phyloP scores from a whole-genome alignment of 345 rosid species.

The Psidium guajava region DNA sequence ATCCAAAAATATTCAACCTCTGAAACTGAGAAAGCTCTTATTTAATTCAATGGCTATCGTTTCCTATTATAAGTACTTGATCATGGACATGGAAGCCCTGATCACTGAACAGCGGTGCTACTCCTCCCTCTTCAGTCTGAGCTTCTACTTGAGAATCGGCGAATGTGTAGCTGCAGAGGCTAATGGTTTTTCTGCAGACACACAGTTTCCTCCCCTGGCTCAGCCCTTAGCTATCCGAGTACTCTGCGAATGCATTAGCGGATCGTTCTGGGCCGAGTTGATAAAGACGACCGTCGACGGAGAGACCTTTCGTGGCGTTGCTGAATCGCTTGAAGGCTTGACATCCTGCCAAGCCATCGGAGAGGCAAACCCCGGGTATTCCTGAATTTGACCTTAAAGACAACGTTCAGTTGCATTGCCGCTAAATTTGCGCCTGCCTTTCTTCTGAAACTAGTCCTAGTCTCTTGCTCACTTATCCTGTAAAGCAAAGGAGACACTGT shows the following conservation, averaged over 20 bases:
- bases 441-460: slow-evolving; percentile 14
- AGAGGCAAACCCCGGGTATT: slow-evolving; percentile 36
- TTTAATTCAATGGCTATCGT: background rate
- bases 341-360: slow-evolving; percentile 54
- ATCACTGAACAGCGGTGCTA: slow-evolving; percentile 21
- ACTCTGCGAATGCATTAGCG: slow-evolving; percentile 45
- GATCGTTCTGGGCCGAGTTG: slow-evolving; percentile 43
- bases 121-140: slow-evolving; percentile 49
- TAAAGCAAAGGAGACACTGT: slow-evolving; percentile 42
- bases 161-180: slow-evolving; percentile 26
- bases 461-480: slow-evolving; percentile 53
- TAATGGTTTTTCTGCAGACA: slow-evolving; percentile 36
- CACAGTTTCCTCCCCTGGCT: slow-evolving; percentile 34
- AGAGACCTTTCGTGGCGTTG: slow-evolving; percentile 47
- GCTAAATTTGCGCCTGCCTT: slow-evolving; percentile 57
- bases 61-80: slow-evolving; percentile 5
- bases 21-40: slow-evolving; percentile 2
- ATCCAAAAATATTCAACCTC: slow-evolving; percentile 33
- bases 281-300: slow-evolving; percentile 38
- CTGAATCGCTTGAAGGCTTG: slow-evolving; percentile 58
- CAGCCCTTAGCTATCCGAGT: slow-evolving; percentile 52
- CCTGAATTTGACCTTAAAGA: slow-evolving; percentile 32
- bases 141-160: slow-evolving; percentile 42
- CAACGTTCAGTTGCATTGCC: slow-evolving; percentile 35
- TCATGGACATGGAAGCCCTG: slow-evolving; percentile 17